Evolutionary conservation across 2,329 filamentous ascomycete genomes (phyloP).

Genomic region (Niveomyces coronatus): DNA sequence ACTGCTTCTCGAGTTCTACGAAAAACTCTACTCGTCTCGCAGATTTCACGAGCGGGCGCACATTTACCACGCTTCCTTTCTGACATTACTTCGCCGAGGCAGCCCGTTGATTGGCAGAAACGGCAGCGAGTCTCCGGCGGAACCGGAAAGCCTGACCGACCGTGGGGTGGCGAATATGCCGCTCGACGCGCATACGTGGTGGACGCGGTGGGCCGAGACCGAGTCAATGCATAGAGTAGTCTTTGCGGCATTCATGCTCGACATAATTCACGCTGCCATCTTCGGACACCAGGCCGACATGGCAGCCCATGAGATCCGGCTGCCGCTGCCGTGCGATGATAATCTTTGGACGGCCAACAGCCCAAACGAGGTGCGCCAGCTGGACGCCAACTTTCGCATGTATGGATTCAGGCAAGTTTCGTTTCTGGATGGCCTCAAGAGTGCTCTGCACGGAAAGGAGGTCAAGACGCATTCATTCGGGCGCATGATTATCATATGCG

Average conservation of each 20-base stretch:
- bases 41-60: constrained; percentile 78
- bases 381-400: constrained; percentile 65
- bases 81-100: constrained; percentile 76
- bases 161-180: constrained; percentile 29
- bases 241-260: constrained; percentile 82
- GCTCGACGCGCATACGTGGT: constrained; percentile 46
- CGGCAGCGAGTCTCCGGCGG: constrained; percentile 68
- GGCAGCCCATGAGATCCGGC: constrained; percentile 79
- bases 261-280: constrained; percentile 83
- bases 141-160: constrained; percentile 20
- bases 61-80: constrained; percentile 77
- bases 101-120: constrained; percentile 76
- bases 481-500: constrained; percentile 82
- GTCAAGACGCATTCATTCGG: constrained; percentile 84
- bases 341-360: constrained; percentile 74
- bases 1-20: constrained; percentile 75
- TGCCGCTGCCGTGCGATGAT: constrained; percentile 81
- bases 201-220: constrained; percentile 80
- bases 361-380: constrained; percentile 63
- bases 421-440: constrained; percentile 77
- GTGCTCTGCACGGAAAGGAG: constrained; percentile 68
- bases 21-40: constrained; percentile 83
- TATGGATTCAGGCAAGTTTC: constrained; percentile 70
- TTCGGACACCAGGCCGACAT: constrained; percentile 86
- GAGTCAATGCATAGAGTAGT: constrained; percentile 80